Conservation (phyloP, 192 early-diverging fungal species). For the Backusella morwellensis region DNA sequence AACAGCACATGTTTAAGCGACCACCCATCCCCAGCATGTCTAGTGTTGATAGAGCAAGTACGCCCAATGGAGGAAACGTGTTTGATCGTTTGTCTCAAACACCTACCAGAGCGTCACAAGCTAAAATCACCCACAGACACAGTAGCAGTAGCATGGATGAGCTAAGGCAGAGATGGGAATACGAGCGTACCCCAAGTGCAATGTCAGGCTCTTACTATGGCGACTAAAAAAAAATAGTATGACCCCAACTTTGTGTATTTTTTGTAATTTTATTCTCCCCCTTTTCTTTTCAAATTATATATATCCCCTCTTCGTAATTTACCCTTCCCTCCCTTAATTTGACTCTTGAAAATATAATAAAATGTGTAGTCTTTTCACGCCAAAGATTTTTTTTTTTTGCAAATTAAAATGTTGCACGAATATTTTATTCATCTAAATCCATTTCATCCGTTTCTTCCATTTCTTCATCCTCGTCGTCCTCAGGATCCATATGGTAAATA, state of each 20-base stretch:
- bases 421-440: background rate
- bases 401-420: background rate
- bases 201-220: constrained; percentile 17
- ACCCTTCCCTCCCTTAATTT: background rate
- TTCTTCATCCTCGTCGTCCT: background rate
- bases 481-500: constrained; percentile 7
- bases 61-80: constrained; percentile 21
- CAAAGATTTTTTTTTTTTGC: background rate
- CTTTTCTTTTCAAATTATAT: background rate
- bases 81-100: constrained; percentile 37
- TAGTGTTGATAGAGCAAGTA: constrained; percentile 1
- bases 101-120: constrained; percentile 31
- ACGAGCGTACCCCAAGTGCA: constrained; percentile 22
- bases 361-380: background rate
- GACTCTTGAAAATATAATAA: background rate
- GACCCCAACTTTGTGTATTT: background rate
- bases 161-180: constrained; percentile 22
- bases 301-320: background rate
- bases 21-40: background rate
- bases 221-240: background rate
- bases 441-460: background rate
- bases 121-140: constrained; percentile 33
- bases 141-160: constrained; percentile 38
- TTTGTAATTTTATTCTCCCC: background rate
- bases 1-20: constrained; percentile 3